A percentile compares a stretch with the other conserved stretches of the same genome.
Evolutionary conservation across 768 basidiomycete species (phyloP).

Genomic region (Leccinellum rugosiceps): DNA sequence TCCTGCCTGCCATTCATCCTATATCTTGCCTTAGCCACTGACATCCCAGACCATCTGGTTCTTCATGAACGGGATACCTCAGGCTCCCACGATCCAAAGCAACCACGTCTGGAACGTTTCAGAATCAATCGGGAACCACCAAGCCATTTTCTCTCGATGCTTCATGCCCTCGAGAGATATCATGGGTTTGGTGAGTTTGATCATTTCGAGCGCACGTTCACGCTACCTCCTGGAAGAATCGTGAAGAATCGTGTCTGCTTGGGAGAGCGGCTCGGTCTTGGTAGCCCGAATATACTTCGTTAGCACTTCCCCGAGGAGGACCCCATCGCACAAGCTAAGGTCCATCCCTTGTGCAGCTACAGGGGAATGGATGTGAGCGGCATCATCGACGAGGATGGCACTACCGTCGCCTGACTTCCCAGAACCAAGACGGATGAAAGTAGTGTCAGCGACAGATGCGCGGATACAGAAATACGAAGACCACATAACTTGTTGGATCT

Average conservation of each 20-base stretch:
- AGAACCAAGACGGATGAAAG: slow-evolving; percentile 30
- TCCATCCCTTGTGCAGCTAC: slow-evolving; percentile 58
- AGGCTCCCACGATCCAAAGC: slow-evolving; percentile 21
- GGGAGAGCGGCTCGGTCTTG: slow-evolving; percentile 4
- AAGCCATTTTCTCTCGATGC: slow-evolving; percentile 10
- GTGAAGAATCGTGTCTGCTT: slow-evolving; percentile 32
- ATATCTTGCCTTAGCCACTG: slow-evolving; percentile 22
- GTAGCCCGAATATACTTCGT: slow-evolving; percentile 30
- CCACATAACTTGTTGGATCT: slow-evolving; percentile 38
- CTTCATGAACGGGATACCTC: slow-evolving; percentile 15
- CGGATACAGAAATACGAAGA: slow-evolving; percentile 45
- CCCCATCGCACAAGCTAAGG: slow-evolving; percentile 51
- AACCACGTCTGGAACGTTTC: slow-evolving; percentile 24
- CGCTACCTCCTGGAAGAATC: slow-evolving; percentile 36
- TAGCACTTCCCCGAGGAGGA: slow-evolving; percentile 42
- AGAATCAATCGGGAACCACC: slow-evolving; percentile 28
- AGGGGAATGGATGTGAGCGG: slow-evolving; percentile 54
- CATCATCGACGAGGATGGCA: slow-evolving; percentile 38
- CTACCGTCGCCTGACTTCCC: slow-evolving; percentile 10
- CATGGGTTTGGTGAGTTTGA: slow-evolving; percentile 39
- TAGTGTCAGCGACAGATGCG: slow-evolving; percentile 40
- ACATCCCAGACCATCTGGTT: slow-evolving; percentile 15
- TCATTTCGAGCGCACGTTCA: slow-evolving; percentile 40
- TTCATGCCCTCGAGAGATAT: slow-evolving; percentile 23
- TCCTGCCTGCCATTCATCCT: not conserved